Base-by-base conservation (phyloP, 179 eudicot species). In the Pouteria campechiana region DNA sequence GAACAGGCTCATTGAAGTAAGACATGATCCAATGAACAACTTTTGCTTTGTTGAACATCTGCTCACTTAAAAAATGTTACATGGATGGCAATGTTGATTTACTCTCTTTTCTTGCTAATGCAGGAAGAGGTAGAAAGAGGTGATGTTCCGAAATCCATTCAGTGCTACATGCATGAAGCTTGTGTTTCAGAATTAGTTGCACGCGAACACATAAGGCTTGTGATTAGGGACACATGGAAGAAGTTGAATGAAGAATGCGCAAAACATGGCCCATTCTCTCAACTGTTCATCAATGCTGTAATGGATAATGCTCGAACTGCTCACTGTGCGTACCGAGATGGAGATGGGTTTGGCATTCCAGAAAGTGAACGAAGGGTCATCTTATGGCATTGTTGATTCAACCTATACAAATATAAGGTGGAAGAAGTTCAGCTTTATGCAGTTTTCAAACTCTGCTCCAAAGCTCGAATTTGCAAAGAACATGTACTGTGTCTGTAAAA, bases 151-250 rank as follows among this genome's bases (percentile, higher is more conserved):
- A 67, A 73, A 19, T 52, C 53, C 13, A 36, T 79, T 7, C 69
- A 60, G 20, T 75, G 80, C 48, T 61, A 66, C 73, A 67, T 76
- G 71, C 52, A 67, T 2, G 78, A 76, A 18, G 47, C 67, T 3
- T 71, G 67, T 4, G 55, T 58, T 12, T 57, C 69, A 0, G 32
- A 19, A 25, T 72, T 64, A 25, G 61, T 47, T 14, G 83, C 81
- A n/a, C 49, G 57, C 6, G 57, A 64, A 22, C 48, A 54, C 37
- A 56, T 73, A 14, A 53, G 15, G 25, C 14, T 10, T 36, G 25
- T 72, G 40, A 63, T 68, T 19, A 8, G 23, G 0, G 74, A 68
- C 34, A 50, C 60, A 22, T 68, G 79, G 79, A 68, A 59, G 39
- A 42, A 57, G 25, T 55, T 68, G 33, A 68, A 68, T 17, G 36